Conservation (phyloP, 306 rosid species). For the Hippophae rhamnoides region DNA sequence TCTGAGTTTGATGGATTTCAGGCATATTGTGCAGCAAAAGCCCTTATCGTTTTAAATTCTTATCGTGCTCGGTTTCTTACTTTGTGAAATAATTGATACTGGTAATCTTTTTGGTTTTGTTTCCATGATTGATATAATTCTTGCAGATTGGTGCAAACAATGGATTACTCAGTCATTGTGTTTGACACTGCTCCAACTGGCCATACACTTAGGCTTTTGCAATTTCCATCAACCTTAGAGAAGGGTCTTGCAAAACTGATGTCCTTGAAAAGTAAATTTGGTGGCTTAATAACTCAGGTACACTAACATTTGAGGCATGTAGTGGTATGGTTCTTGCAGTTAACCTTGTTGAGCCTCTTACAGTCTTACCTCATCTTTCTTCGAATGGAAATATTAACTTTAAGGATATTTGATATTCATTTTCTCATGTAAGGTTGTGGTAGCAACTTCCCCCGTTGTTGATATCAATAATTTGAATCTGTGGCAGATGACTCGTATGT, state of each 20-base stretch:
- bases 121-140: background rate
- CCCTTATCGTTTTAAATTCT: background rate
- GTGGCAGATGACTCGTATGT: too few species aligned
- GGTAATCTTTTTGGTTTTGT: background rate
- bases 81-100: background rate
- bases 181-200: constrained; percentile 99
- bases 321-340: too few species aligned
- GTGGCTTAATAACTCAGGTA: constrained; percentile 87
- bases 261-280: constrained; percentile 93
- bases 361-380: too few species aligned
- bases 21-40: too few species aligned
- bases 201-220: constrained; percentile 87
- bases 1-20: too few species aligned
- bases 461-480: too few species aligned
- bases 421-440: too few species aligned
- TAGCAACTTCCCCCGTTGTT: too few species aligned
- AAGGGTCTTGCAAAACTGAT: constrained; percentile 90
- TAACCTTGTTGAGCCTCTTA: too few species aligned
- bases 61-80: background rate
- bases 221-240: constrained; percentile 90
- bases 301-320: background rate
- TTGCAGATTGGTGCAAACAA: constrained; percentile 94
- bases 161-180: constrained; percentile 96
- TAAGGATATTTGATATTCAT: too few species aligned
- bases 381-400: too few species aligned